Evolutionary conservation across 805 yeast species (phyloP).

Genomic region (Candida sonorensis): DNA sequence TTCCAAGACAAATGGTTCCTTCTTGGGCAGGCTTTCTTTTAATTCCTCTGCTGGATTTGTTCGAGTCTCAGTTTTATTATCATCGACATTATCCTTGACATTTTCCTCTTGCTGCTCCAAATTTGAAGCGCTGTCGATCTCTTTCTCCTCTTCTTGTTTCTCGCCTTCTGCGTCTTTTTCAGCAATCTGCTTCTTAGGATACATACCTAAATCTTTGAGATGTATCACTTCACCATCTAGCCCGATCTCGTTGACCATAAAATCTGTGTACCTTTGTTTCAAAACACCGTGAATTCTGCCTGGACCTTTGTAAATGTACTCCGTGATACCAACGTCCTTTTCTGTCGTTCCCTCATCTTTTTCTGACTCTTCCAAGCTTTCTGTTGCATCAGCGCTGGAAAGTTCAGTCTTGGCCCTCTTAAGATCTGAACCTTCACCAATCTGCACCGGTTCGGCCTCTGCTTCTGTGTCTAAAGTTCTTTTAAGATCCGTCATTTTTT

Average conservation of each 20-base stretch:
- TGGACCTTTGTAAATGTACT: constrained; percentile 45
- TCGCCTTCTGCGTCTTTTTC: constrained; percentile 37
- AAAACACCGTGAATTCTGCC: constrained; percentile 72
- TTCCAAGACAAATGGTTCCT: constrained; percentile 35
- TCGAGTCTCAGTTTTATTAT: too few species aligned
- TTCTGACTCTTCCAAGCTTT: background rate
- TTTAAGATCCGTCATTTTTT: too few species aligned
- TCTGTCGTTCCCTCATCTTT: constrained; percentile 48
- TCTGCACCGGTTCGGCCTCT: background rate
- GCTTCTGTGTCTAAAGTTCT: constrained; percentile 2
- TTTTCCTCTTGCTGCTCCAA: constrained; percentile 25
- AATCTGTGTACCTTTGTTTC: constrained; percentile 89
- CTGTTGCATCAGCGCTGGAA: too few species aligned
- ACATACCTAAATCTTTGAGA: constrained; percentile 60
- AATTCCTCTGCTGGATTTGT: too few species aligned
- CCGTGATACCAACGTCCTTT: constrained; percentile 81
- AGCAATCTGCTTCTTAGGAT: constrained; percentile 26
- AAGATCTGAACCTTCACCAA: background rate
- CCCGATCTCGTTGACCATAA: constrained; percentile 85
- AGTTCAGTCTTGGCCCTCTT: too few species aligned
- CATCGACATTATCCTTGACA: constrained; percentile 29
- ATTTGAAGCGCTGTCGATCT: too few species aligned
- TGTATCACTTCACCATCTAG: constrained; percentile 64
- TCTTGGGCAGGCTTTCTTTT: too few species aligned
- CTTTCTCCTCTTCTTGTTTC: constrained; percentile 24